Evolutionary conservation across 768 basidiomycete genomes (phyloP).

Genomic region (Leccinum broughii): DNA sequence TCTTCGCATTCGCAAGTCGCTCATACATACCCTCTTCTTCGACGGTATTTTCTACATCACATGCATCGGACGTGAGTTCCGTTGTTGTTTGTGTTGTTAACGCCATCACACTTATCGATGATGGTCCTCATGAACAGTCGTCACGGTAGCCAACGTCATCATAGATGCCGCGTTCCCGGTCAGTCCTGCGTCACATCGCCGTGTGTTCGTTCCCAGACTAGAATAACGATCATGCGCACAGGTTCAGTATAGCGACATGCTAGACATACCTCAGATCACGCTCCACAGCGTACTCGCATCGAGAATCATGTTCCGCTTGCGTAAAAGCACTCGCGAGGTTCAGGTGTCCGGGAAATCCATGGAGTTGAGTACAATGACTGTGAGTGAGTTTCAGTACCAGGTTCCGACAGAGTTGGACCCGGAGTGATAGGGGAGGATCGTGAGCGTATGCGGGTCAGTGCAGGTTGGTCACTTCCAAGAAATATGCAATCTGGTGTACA

Average conservation of each 20-base stretch:
- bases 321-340: neutral
- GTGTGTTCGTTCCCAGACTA: too few relatives aligned
- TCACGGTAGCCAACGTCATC: neutral
- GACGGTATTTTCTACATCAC: neutral
- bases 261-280: neutral
- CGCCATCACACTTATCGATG: neutral
- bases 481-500: too few relatives aligned
- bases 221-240: neutral
- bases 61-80: neutral
- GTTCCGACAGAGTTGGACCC: neutral
- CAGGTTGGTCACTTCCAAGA: too few relatives aligned
- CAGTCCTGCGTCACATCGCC: neutral
- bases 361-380: neutral
- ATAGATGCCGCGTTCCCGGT: neutral
- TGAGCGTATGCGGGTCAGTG: neutral
- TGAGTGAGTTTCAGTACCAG: neutral
- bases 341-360: neutral
- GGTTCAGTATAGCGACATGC: neutral
- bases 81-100: too few relatives aligned
- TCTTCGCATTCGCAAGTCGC: neutral
- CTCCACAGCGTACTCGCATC: too few relatives aligned
- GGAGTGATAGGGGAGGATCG: neutral
- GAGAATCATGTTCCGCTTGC: neutral
- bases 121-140: neutral
- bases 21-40: neutral